Evolutionary conservation across 768 basidiomycete species (phyloP), one percentile per base, ranked within the genome.

Genomic region (Lactarius trivialis): DNA sequence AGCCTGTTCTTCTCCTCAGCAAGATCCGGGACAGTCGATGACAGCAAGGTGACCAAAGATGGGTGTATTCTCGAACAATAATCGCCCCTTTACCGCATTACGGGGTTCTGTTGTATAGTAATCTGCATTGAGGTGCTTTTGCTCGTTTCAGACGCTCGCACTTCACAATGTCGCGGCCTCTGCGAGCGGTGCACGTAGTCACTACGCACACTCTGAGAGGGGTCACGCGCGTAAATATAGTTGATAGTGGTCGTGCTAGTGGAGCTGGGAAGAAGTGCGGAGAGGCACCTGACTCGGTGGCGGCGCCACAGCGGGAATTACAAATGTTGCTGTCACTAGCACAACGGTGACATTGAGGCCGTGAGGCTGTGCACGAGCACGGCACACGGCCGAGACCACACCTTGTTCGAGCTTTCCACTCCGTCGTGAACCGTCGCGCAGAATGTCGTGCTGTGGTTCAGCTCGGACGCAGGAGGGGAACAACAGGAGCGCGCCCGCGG

Each of bases 401-500:
- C 19, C 30, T 33, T 32, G 28, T 32, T 52, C 30, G 26, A 32
- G 15, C 30, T 52, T n/a, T 52, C 51, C 30, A 52, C 51, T 24
- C 43, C 21, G 9, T 45, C 43, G 43, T 24, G 21, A 45, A 55
- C n/a, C 65, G 36, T 28, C 34, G 19, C 28, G 34, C 67, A 88
- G 86, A 85, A 78, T 82, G 65, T 89, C 89, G 69, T 91, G 88
- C 70, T 85, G 86, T n/a, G 78, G 81, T 53, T 66, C 79, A 9
- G 70, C 65, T 34, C 68, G 70, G 37, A 68, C 70, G 32, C 65
- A 68, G 43, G 70, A 74, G 60, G 64, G 71, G 57, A 67, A 74
- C 53, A 70, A 73, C 56, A 77, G 78, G 71, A 72, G 75, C 26
- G 61, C 60, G 28, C 56, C 60, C 2, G 66, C 69, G 0, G 67